Conservation (phyloP, 352 stramenopile species). For the Elongisporangium prolatum region DNA sequence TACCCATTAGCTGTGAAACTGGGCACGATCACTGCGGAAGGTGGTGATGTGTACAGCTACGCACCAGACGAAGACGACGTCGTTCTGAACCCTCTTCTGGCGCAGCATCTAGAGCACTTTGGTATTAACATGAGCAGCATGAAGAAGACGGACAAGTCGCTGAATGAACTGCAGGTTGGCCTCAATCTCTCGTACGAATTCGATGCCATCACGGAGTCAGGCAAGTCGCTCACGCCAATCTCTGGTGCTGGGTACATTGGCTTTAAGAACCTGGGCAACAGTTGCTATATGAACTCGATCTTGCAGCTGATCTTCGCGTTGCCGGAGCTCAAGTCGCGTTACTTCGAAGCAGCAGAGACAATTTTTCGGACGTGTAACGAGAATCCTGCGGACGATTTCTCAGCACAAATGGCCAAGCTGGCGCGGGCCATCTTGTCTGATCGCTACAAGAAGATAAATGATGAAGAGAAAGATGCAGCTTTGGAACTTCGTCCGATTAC, state of each 20-base stretch:
- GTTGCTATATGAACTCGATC: slow-evolving; percentile 99
- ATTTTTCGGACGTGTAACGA: slow-evolving; percentile 49
- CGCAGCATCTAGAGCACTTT: slow-evolving; percentile 92
- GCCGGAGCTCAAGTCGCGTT: slow-evolving; percentile 66
- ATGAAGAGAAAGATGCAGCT: slow-evolving; percentile 36
- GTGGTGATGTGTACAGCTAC: slow-evolving; percentile 98
- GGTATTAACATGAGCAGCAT: slow-evolving; percentile 94
- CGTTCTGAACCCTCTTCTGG: slow-evolving; percentile 94
- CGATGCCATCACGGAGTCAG: slow-evolving; percentile 96
- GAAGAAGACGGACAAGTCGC: slow-evolving; percentile 98
- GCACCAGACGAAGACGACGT: slow-evolving; percentile 96
- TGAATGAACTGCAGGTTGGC: slow-evolving; percentile 96
- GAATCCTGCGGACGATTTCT: slow-evolving; percentile 73
- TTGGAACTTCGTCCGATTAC: slow-evolving; percentile 74
- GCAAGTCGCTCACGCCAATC: slow-evolving; percentile 89
- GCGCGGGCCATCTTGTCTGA: slow-evolving; percentile 83
- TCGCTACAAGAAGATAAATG: slow-evolving; percentile 64
- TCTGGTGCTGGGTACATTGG: slow-evolving; percentile 92
- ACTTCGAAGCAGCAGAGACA: slow-evolving; percentile 47
- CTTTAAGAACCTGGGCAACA: slow-evolving; percentile 99
- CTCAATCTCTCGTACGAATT: slow-evolving; percentile 99
- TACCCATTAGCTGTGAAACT: slow-evolving; percentile 98
- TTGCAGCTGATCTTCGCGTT: slow-evolving; percentile 92
- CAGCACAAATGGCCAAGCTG: slow-evolving; percentile 93
- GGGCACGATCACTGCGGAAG: slow-evolving; percentile 94